These are phyloP conservation scores for Ustilago bromivora DNA, from an alignment of 1,284 basidiomycete genomes.

Conservation along the genomic window DNA sequence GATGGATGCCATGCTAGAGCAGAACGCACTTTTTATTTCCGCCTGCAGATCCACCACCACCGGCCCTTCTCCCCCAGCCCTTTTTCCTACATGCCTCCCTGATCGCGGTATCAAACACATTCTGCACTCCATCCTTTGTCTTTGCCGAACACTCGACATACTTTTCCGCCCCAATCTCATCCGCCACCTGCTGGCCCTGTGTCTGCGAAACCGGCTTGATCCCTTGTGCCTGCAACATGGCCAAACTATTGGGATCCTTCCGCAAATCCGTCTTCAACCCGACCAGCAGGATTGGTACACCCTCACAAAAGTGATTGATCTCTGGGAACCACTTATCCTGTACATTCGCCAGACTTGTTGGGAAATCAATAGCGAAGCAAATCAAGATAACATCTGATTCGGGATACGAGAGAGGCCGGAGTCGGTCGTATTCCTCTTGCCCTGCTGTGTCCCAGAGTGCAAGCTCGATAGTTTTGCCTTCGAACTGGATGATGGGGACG, in stretches of 20 bases:
- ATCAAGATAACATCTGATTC: conserved; percentile 94
- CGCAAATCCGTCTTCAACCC: conserved; percentile 89
- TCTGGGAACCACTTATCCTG: conserved; percentile 99
- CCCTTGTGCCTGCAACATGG: conserved; percentile 93
- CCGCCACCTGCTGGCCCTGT: conserved; percentile 76
- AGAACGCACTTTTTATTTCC: conserved; percentile 80
- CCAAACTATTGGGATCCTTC: conserved; percentile 83
- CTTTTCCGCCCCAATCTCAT: conserved; percentile 88
- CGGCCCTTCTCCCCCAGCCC: conserved; percentile 32
- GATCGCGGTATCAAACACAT: conserved; percentile 91
- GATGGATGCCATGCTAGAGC: conserved; percentile 71
- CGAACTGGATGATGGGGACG: conserved; percentile 88
- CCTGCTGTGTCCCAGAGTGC: conserved; percentile 96
- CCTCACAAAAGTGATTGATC: conserved; percentile 95
- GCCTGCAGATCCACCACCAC: conserved; percentile 68
- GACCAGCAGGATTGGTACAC: conserved; percentile 90
- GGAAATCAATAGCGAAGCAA: conserved; percentile 91
- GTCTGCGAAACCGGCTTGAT: conserved; percentile 83
- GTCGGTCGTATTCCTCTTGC: conserved; percentile 79
- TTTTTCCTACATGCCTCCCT: conserved; percentile 77
- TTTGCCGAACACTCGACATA: conserved; percentile 97
- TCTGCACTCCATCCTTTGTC: conserved; percentile 86
- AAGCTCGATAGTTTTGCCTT: conserved; percentile 90
- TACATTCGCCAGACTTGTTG: conserved; percentile 91
- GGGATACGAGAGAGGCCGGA: conserved; percentile 79